phyloP scores from a whole-genome alignment of 176 grass and related monocot species.

The Triticum timopheevii region DNA sequence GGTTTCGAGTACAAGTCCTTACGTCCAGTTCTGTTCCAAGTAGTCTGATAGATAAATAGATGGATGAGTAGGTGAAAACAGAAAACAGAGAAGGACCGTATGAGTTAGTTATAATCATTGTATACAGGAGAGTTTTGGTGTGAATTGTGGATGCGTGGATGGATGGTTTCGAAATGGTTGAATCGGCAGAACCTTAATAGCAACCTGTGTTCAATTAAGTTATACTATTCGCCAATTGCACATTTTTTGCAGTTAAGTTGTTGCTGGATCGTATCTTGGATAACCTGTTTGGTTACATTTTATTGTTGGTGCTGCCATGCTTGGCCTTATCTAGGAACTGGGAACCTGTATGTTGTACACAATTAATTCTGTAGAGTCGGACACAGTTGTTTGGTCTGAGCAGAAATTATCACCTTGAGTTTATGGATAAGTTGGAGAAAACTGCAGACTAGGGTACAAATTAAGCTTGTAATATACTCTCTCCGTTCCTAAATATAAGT shows the following conservation, averaged over 20 bases:
- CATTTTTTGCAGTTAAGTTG: conserved; percentile 4
- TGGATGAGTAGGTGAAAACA: neutral
- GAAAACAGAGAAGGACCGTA: neutral
- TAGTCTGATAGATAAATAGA: conserved; percentile 9
- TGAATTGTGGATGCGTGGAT: conserved; percentile 7
- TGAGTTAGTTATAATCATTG: neutral
- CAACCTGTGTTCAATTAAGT: conserved; percentile 4
- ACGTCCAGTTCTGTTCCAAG: neutral
- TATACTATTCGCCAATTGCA: neutral
- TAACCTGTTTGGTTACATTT: neutral
- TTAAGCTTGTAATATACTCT: neutral
- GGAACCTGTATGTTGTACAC: neutral
- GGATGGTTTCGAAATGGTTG: conserved; percentile 3
- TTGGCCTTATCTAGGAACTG: neutral
- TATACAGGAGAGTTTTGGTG: neutral
- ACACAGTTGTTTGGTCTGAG: neutral
- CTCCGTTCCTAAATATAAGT: no score
- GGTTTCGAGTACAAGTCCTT: neutral
- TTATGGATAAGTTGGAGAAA: neutral
- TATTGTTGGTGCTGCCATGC: neutral
- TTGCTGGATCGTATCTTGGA: neutral
- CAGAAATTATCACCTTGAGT: neutral
- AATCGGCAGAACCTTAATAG: neutral
- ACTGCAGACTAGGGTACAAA: neutral
- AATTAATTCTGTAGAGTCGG: neutral